Evolutionary conservation across 805 yeast species (phyloP).

Genomic region (Metschnikowia vanudenii): DNA sequence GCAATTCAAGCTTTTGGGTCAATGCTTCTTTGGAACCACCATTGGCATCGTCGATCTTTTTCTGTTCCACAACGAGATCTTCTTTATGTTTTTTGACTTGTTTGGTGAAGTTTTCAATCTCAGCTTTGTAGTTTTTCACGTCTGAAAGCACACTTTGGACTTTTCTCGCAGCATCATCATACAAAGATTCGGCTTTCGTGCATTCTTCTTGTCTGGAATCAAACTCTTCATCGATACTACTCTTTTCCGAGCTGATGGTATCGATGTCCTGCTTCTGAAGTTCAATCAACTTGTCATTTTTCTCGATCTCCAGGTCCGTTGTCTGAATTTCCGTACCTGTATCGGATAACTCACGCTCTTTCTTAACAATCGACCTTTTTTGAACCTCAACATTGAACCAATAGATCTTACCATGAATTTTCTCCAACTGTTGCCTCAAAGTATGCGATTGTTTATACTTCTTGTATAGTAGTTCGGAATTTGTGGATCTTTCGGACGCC

Average conservation of each 20-base stretch:
- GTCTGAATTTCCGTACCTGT: slow-evolving; percentile 15
- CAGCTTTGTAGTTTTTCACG: slow-evolving; percentile 18
- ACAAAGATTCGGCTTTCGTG: slow-evolving; percentile 6
- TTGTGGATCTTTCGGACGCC: slow-evolving; percentile 29
- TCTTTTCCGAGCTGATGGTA: not conserved
- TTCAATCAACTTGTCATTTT: slow-evolving; percentile 1
- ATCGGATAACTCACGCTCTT: slow-evolving; percentile 18
- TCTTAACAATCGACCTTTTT: slow-evolving; percentile 24
- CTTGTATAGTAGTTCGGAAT: slow-evolving; percentile 30
- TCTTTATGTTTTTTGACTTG: slow-evolving; percentile 17
- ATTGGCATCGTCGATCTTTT: slow-evolving; percentile 37
- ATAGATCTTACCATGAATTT: slow-evolving; percentile 40
- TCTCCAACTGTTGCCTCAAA: slow-evolving; percentile 31
- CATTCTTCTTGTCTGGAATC: slow-evolving; percentile 1
- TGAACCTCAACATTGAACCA: slow-evolving; percentile 41
- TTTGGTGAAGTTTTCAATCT: slow-evolving; percentile 20
- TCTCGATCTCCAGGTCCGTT: slow-evolving; percentile 23
- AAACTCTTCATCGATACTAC: not conserved
- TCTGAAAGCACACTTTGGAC: slow-evolving; percentile 14
- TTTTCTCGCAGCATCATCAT: slow-evolving; percentile 10
- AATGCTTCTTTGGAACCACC: slow-evolving; percentile 45
- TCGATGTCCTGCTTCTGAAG: not conserved
- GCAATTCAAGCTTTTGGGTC: slow-evolving; percentile 17
- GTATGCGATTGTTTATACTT: slow-evolving; percentile 35
- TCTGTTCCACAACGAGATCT: slow-evolving; percentile 33